These are phyloP conservation scores for Hypomontagnella submonticulosa DNA, from an alignment of 495 filamentous ascomycete species.

Conservation along the genomic window DNA sequence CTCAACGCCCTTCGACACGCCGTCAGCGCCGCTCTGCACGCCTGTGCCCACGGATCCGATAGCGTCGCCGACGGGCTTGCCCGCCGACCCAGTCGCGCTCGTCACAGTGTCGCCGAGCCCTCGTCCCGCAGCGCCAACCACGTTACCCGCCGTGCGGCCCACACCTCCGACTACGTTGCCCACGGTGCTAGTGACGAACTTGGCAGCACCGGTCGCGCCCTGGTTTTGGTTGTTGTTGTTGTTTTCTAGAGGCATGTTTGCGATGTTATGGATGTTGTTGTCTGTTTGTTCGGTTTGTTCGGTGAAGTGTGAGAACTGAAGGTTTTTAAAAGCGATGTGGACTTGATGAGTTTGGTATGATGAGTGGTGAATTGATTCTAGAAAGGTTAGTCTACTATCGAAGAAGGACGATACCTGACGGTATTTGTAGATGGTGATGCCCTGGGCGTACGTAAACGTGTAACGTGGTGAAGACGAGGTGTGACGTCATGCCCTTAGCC, in stretches of 20 bases:
- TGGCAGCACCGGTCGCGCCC: conserved; percentile 71
- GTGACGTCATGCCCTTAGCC: conserved; percentile 35
- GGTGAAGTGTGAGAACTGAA: background rate
- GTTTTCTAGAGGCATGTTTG: conserved; percentile 48
- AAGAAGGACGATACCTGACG: background rate
- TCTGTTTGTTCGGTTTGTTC: conserved; percentile 17
- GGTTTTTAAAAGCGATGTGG: no score
- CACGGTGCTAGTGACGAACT: conserved; percentile 67
- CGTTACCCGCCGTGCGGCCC: conserved; percentile 73
- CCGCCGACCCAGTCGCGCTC: conserved; percentile 69
- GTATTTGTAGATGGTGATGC: background rate
- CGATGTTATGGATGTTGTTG: background rate
- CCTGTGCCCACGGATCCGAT: conserved; percentile 69
- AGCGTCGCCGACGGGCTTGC: conserved; percentile 73
- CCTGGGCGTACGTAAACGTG: conserved; percentile 25
- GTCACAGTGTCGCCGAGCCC: conserved; percentile 72
- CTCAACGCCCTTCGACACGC: conserved; percentile 71
- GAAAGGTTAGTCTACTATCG: background rate
- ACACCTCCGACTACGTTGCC: conserved; percentile 64
- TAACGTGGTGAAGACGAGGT: conserved; percentile 14
- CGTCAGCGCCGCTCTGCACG: conserved; percentile 66
- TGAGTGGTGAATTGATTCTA: background rate
- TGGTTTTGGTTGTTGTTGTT: conserved; percentile 64
- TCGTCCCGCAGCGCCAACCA: conserved; percentile 73
- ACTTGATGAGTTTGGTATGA: background rate